A percentile compares a stretch with the other conserved stretches of the same genome.
Evolutionary conservation across 345 rosid species (phyloP).

Genomic region (Gossypium bickii): DNA sequence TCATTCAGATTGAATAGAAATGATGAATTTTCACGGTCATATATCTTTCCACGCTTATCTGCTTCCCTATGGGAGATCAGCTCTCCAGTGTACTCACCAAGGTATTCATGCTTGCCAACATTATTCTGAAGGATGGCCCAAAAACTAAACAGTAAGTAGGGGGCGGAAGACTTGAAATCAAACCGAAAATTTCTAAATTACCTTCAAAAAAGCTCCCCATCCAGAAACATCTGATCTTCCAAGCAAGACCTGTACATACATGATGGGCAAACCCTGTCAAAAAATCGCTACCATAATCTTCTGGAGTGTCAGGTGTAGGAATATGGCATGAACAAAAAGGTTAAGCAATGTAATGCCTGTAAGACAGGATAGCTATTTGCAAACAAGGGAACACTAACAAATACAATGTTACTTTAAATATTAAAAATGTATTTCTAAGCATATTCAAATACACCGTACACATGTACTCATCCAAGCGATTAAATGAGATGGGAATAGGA

Average conservation of each 20-base stretch:
- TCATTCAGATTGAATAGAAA: slow-evolving; percentile 96
- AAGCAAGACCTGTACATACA: slow-evolving; percentile 71
- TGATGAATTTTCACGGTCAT: slow-evolving; percentile 97
- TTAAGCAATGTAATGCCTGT: background rate
- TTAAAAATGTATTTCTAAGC: background rate
- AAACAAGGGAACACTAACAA: background rate
- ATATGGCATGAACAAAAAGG: background rate
- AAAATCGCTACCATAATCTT: background rate
- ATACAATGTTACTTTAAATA: background rate
- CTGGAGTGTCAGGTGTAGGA: background rate
- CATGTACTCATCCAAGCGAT: background rate
- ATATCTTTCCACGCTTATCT: slow-evolving; percentile 97
- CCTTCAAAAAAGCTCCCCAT: slow-evolving; percentile 99
- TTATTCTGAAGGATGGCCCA: slow-evolving; percentile 55
- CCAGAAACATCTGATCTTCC: slow-evolving; percentile 99
- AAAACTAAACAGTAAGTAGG: background rate
- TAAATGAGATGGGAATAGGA: slow-evolving; percentile 2
- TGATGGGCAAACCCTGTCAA: background rate
- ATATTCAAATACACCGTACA: background rate
- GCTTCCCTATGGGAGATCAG: slow-evolving; percentile 97
- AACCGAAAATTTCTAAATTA: slow-evolving; percentile 18
- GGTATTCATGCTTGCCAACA: slow-evolving; percentile 93
- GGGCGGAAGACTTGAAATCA: background rate
- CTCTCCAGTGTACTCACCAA: slow-evolving; percentile 99
- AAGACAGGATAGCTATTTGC: background rate